Conservation (phyloP, 2,329 filamentous ascomycete species). For the Scedosporium dehoogii region DNA sequence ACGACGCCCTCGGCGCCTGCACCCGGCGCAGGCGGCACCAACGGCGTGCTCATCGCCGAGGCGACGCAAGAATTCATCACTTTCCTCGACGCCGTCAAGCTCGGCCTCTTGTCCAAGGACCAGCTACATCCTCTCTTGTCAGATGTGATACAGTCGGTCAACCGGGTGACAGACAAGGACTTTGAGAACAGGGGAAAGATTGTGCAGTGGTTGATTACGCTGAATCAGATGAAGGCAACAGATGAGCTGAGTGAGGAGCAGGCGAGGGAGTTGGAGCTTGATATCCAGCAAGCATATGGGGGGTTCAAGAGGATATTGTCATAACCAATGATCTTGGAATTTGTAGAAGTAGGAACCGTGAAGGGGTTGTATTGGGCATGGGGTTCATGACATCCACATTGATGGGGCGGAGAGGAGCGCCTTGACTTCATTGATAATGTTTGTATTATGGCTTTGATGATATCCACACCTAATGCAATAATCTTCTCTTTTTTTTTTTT, state of each 20-base stretch:
- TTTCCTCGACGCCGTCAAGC: slow-evolving; percentile 85
- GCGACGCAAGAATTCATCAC: slow-evolving; percentile 99
- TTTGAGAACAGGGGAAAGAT: slow-evolving; percentile 96
- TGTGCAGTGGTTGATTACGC: slow-evolving; percentile 91
- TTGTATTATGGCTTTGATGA: background rate
- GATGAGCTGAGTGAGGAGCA: slow-evolving; percentile 84
- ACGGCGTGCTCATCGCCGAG: slow-evolving; percentile 65
- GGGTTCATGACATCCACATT: background rate
- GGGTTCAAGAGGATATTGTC: slow-evolving; percentile 78
- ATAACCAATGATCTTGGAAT: slow-evolving; percentile 19
- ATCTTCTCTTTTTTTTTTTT: background rate
- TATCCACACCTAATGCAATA: background rate
- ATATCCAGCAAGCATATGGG: slow-evolving; percentile 89
- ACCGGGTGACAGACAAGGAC: slow-evolving; percentile 90
- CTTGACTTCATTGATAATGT: background rate
- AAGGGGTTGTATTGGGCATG: background rate
- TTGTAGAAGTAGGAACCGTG: background rate
- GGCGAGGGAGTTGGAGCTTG: slow-evolving; percentile 78
- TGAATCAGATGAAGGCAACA: slow-evolving; percentile 96
- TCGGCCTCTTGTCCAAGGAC: slow-evolving; percentile 89
- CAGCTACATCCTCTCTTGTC: slow-evolving; percentile 90
- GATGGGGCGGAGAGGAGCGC: background rate
- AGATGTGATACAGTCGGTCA: slow-evolving; percentile 93
- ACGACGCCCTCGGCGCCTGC: slow-evolving; percentile 33
- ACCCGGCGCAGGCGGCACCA: slow-evolving; percentile 33